A percentile compares a stretch with the other conserved stretches of the same genome.
These are phyloP conservation scores for Umbilicus rupestris DNA, from an alignment of 164 flowering plant species.

Conservation along the genomic window DNA sequence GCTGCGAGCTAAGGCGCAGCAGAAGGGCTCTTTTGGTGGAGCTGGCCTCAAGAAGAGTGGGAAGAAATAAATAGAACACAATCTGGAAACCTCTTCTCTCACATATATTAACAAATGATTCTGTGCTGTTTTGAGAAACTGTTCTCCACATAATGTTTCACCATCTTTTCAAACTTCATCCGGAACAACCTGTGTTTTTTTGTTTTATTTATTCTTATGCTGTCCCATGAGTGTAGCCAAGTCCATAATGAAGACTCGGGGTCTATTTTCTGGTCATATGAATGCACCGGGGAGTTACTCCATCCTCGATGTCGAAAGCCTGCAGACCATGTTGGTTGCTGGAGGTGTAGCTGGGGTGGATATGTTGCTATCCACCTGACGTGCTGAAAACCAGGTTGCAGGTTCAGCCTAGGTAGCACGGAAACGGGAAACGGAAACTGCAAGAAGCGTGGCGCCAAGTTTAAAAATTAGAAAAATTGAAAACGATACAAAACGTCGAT, in stretches of 20 bases:
- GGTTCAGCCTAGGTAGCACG: too few species aligned
- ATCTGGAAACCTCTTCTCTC: not conserved
- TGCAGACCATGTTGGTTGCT: not conserved
- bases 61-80: slow-evolving; percentile 43
- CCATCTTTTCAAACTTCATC: too few species aligned
- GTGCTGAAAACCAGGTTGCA: slow-evolving; percentile 5
- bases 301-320: not conserved
- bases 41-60: slow-evolving; percentile 92
- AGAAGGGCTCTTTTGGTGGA: slow-evolving; percentile 80
- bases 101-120: not conserved
- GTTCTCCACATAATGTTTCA: too few species aligned
- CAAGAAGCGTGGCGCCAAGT: too few species aligned
- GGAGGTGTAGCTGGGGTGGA: slow-evolving; percentile 2
- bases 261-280: slow-evolving; percentile 1
- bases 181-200: too few species aligned
- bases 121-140: not conserved
- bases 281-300: not conserved
- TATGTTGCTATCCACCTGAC: slow-evolving; percentile 3
- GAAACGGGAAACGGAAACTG: too few species aligned
- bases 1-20: slow-evolving; percentile 71
- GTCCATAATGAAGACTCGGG: too few species aligned
- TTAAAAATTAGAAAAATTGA: too few species aligned
- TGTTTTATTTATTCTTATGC: too few species aligned
- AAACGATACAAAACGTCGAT: too few species aligned
- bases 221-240: too few species aligned